Evolutionary conservation across 345 rosid genomes (phyloP).

Genomic region (Schrenkiella parvula): DNA sequence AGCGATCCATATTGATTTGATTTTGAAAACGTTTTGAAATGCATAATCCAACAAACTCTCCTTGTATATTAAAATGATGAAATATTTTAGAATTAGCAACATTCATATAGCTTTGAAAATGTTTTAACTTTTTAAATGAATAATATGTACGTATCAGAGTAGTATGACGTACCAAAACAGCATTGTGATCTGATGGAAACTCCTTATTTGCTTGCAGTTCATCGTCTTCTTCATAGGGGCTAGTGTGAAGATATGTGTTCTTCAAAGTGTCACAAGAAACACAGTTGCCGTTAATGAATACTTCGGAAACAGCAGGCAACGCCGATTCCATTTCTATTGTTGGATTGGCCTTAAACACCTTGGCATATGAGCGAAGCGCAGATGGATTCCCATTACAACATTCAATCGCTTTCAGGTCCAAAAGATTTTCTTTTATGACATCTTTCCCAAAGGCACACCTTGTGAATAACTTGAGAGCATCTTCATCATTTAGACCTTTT

Average conservation of each 20-base stretch:
- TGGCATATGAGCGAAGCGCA: background rate
- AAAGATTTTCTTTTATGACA: background rate
- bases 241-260: background rate
- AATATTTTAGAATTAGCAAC: background rate
- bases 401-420: background rate
- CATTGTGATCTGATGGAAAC: background rate
- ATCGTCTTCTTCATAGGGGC: background rate
- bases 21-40: background rate
- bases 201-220: background rate
- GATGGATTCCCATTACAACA: background rate
- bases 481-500: background rate
- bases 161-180: background rate
- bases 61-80: too few relatives aligned
- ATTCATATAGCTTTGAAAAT: background rate
- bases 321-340: background rate
- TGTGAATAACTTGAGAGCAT: background rate
- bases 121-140: background rate
- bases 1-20: background rate
- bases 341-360: background rate
- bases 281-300: background rate
- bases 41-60: background rate
- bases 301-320: background rate
- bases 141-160: background rate
- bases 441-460: background rate
- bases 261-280: background rate